phyloP scores from a whole-genome alignment of 495 filamentous ascomycete genomes.

The Articulospora tetracladia region DNA sequence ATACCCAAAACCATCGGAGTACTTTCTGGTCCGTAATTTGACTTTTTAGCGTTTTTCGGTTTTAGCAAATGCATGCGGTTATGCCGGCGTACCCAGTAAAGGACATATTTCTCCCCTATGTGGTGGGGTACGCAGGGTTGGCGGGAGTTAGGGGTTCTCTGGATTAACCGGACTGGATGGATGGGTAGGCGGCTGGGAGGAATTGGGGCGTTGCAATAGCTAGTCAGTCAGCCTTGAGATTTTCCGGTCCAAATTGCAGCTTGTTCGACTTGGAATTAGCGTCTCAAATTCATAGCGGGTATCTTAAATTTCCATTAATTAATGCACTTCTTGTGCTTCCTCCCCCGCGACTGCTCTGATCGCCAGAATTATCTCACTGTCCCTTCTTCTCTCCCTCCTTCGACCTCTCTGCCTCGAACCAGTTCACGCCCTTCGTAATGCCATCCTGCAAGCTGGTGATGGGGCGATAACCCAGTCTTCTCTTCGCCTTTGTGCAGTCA shows the following conservation, averaged over 20 bases:
- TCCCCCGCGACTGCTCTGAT: too few relatives aligned
- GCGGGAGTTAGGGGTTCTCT: background rate
- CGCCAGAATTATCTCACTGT: constrained; percentile 8
- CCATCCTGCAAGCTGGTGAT: constrained; percentile 73
- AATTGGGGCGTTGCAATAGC: background rate
- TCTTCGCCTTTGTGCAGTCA: constrained; percentile 79
- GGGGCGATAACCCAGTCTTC: constrained; percentile 69
- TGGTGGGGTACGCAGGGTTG: background rate
- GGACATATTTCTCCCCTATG: background rate
- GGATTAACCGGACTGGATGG: background rate
- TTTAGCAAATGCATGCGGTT: background rate
- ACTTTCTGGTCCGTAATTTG: background rate
- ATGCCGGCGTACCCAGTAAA: background rate
- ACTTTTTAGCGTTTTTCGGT: background rate
- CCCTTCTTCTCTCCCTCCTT: constrained; percentile 29
- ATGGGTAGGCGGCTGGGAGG: background rate
- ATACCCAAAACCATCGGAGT: background rate
- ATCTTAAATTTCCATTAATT: too few relatives aligned
- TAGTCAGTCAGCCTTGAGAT: background rate
- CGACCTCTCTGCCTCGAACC: constrained; percentile 53
- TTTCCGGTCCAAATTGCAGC: background rate
- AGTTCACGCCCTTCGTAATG: constrained; percentile 63
- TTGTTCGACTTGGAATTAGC: too few relatives aligned
- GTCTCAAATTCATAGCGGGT: too few relatives aligned
- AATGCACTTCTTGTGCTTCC: too few relatives aligned